Evolutionary conservation across 2,329 filamentous ascomycete genomes (phyloP), one percentile per base, ranked within the genome.

Genomic region (Colletotrichum sp.): DNA sequence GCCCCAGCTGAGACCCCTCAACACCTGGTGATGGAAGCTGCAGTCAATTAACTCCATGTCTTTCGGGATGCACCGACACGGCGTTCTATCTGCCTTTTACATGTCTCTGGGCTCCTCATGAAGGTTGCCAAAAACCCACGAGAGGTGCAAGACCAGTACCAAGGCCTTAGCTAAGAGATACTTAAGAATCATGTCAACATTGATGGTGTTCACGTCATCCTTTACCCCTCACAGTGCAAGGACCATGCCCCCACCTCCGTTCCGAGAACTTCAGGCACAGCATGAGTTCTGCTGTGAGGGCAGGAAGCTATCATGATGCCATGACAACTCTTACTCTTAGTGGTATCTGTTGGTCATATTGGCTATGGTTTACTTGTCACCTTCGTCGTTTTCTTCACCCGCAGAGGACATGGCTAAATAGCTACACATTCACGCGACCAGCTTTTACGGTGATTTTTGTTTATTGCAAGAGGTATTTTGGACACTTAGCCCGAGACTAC

Each of bases 141-240:
- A 44, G 1, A 4, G 1, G 39, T 18, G 18, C 39, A 44, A n/a
- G 39, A n/a, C 16, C 39, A 44, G 39, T 3, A 5, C 39, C 2
- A 1, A n/a, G 2, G 39, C 39, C 39, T 44, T n/a, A n/a, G 39
- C 39, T 44, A 44, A 44, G 8, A 44, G 9, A 44, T 44, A 44
- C 39, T 44, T 24, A 10, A 30, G 15, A 15, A 68, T 60, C 52
- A 68, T 52, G 52, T 69, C 52, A 60, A 39, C 8, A n/a, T 44
- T 24, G 8, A 24, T 7, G 21, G 34, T 55, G 55, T 76, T 77
- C 75, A 78, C 76, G 75, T 78, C 75, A 77, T 77, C 55, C 49
- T n/a, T 36, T 78, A 78, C 76, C 75, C 75, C 76, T 78, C 76
- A 78, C 71, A 77, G 62, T 55, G 76, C 69, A 68, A 49, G 70